Evolutionary conservation across 192 early-diverging fungal genomes (phyloP).

Genomic region (Podila epigama): DNA sequence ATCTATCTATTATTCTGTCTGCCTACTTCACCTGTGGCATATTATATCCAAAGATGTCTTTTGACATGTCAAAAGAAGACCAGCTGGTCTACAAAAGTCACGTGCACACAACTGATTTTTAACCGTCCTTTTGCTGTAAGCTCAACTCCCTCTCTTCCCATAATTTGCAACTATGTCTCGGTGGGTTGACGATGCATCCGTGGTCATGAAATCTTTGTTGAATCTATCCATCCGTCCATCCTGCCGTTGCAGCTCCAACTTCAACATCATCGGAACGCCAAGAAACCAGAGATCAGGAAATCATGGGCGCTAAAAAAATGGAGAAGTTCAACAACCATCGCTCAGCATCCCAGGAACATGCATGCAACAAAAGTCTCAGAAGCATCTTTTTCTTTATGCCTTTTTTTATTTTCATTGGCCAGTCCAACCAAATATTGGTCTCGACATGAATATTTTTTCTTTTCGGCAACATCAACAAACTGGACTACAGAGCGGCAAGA

Average conservation of each 20-base stretch:
- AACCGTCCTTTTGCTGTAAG: not conserved
- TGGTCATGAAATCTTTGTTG: not conserved
- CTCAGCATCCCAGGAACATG: not conserved
- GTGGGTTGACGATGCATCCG: conserved; percentile 1
- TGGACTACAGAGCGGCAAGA: not conserved
- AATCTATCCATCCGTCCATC: not conserved
- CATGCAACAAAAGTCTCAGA: too few relatives aligned
- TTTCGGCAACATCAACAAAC: not conserved
- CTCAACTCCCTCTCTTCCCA: not conserved
- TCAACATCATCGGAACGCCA: not conserved
- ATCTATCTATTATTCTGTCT: too few relatives aligned
- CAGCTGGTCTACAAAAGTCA: too few relatives aligned
- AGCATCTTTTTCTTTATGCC: too few relatives aligned
- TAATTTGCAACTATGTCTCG: conserved; percentile 3
- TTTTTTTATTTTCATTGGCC: not conserved
- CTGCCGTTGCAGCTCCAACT: not conserved
- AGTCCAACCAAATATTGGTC: too few relatives aligned
- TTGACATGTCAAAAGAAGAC: too few relatives aligned
- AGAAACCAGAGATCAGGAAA: not conserved
- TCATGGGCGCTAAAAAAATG: not conserved
- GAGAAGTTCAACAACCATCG: too few relatives aligned
- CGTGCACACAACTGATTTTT: not conserved
- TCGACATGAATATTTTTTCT: not conserved
- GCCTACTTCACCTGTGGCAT: too few relatives aligned
- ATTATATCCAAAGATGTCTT: too few relatives aligned